These are phyloP conservation scores for Xanthoconium purpureum DNA, from an alignment of 768 basidiomycete genomes.

Conservation along the genomic window DNA sequence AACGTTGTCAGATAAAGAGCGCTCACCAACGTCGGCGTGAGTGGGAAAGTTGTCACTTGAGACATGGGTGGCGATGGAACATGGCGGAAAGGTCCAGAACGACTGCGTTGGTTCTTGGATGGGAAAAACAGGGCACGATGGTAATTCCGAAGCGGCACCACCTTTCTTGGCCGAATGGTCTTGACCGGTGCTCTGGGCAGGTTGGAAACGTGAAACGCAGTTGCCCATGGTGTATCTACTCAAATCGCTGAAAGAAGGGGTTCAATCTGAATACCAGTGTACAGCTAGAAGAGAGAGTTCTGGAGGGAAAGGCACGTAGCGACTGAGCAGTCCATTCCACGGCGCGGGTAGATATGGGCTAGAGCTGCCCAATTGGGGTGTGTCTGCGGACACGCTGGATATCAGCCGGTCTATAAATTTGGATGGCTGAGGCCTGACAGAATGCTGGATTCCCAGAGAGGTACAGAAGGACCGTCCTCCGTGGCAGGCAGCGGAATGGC, in stretches of 20 bases:
- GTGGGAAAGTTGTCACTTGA: constrained; percentile 34
- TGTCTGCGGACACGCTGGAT: not conserved
- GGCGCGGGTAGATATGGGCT: constrained; percentile 12
- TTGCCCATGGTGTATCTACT: constrained; percentile 24
- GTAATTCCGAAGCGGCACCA: not conserved
- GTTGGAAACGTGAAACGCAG: constrained; percentile 16
- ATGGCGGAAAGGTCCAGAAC: constrained; percentile 61
- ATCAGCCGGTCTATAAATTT: constrained; percentile 1
- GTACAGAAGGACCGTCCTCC: not conserved
- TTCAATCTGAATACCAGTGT: not conserved
- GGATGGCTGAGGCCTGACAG: not conserved
- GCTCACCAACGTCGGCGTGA: constrained; percentile 55
- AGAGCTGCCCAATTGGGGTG: constrained; percentile 12
- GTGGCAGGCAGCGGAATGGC: too few relatives aligned
- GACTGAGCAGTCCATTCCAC: constrained; percentile 7
- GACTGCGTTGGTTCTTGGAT: constrained; percentile 50
- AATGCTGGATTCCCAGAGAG: too few relatives aligned
- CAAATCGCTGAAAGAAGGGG: constrained; percentile 2
- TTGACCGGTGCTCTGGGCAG: not conserved
- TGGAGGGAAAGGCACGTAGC: not conserved
- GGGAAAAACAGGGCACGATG: constrained; percentile 44
- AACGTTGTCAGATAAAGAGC: not conserved
- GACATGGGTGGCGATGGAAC: constrained; percentile 38
- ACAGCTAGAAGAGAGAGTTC: not conserved
- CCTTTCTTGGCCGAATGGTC: constrained; percentile 2